Percentiles rank a stretch among this genome's conserved stretches.
Conservation (phyloP, 1,284 basidiomycete genomes). For the Ceratobasidium sp. region DNA sequence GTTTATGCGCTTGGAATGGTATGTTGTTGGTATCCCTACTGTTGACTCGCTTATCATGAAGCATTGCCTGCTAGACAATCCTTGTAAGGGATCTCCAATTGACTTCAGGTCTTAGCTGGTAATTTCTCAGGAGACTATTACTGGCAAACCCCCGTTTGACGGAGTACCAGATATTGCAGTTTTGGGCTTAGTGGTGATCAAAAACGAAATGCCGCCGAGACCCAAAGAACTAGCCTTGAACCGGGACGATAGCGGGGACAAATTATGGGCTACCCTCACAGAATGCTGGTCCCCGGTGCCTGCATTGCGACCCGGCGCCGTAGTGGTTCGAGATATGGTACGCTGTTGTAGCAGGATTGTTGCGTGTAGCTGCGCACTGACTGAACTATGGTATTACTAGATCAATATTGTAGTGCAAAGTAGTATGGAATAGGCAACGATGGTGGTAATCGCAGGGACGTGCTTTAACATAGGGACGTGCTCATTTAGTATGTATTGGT, state of each 20-base stretch:
- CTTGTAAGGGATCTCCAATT: neutral
- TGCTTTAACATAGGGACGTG: too few species aligned
- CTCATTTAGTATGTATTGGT: too few species aligned
- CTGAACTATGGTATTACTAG: neutral
- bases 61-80: neutral
- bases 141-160: neutral
- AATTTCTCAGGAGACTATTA: conserved; percentile 1
- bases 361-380: neutral
- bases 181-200: neutral
- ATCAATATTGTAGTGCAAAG: neutral
- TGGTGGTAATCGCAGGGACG: too few species aligned
- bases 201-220: neutral
- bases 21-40: too few species aligned
- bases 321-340: neutral
- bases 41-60: neutral
- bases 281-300: neutral
- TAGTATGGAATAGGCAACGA: too few species aligned
- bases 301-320: neutral
- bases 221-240: neutral
- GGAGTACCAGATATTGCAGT: neutral
- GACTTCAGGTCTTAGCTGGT: neutral
- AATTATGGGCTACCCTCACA: neutral
- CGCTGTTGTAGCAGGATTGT: neutral
- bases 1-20: conserved; percentile 1
- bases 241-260: neutral